Evolutionary conservation across 129 eudicot species (phyloP).

Genomic region (Chrysanthemum seticuspe): DNA sequence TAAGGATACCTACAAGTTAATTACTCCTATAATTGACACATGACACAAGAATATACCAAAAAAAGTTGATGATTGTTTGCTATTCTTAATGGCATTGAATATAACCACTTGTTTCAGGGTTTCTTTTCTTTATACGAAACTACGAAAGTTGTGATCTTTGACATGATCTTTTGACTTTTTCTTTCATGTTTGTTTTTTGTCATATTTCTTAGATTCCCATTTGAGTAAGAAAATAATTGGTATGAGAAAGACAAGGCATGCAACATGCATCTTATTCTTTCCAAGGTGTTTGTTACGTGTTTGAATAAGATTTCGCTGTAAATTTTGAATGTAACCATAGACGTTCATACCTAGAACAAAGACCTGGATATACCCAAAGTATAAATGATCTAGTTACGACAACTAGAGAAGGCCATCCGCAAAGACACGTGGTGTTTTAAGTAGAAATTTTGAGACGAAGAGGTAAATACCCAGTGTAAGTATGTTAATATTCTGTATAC

Average conservation of each 20-base stretch:
- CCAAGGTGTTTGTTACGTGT: slow-evolving; percentile 21
- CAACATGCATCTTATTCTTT: slow-evolving; percentile 17
- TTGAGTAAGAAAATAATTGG: background rate
- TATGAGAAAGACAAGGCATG: background rate
- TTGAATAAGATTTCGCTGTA: slow-evolving; percentile 1
- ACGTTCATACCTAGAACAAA: background rate
- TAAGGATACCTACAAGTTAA: slow-evolving; percentile 5
- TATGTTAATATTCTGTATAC: too few relatives aligned
- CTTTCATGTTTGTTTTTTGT: background rate
- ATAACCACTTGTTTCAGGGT: slow-evolving; percentile 4
- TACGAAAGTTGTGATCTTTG: slow-evolving; percentile 1
- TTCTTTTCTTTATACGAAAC: slow-evolving; percentile 4
- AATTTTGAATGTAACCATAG: slow-evolving; percentile 11
- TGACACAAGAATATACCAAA: slow-evolving; percentile 7
- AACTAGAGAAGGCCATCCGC: background rate
- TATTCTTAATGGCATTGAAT: slow-evolving; percentile 3
- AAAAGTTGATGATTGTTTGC: slow-evolving; percentile 1
- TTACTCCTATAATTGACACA: background rate
- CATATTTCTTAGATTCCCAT: slow-evolving; percentile 14
- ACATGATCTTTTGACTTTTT: background rate
- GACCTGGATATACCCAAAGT: background rate
- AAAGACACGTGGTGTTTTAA: too few relatives aligned
- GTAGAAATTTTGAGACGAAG: too few relatives aligned
- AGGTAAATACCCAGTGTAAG: too few relatives aligned
- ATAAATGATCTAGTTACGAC: background rate